These are phyloP conservation scores for Ceratocystis smalleyi DNA, from an alignment of 2,329 filamentous ascomycete species.

Conservation along the genomic window DNA sequence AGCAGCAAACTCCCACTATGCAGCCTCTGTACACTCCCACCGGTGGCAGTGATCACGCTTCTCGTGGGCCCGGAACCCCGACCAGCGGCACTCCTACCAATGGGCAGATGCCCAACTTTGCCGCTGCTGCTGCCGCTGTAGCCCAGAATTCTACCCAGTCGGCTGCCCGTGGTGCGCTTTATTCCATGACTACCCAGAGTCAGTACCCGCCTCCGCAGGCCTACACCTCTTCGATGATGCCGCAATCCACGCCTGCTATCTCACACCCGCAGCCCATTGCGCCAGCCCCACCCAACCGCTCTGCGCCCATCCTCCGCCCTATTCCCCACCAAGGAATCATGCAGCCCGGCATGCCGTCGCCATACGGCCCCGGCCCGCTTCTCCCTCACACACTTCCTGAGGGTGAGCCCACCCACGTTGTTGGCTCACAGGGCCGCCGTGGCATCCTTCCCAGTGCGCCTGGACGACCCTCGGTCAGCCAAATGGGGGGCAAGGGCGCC, in stretches of 20 bases:
- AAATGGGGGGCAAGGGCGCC: conserved; percentile 56
- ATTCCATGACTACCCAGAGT: conserved; percentile 36
- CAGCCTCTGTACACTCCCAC: conserved; percentile 15
- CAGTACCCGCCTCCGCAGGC: conserved; percentile 39
- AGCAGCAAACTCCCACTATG: conserved; percentile 16
- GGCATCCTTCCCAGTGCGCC: conserved; percentile 85
- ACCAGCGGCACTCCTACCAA: conserved; percentile 13
- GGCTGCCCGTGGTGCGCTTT: conserved; percentile 33
- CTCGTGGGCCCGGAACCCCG: conserved; percentile 15
- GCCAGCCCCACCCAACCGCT: conserved; percentile 46
- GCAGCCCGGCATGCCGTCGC: conserved; percentile 34
- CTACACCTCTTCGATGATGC: conserved; percentile 49
- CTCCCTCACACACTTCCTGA: conserved; percentile 40
- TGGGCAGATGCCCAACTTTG: conserved; percentile 17
- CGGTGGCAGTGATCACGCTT: conserved; percentile 10
- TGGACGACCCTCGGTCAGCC: conserved; percentile 56
- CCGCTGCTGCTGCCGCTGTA: conserved; percentile 11
- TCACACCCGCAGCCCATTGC: conserved; percentile 63
- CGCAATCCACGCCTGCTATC: conserved; percentile 48
- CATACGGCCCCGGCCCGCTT: conserved; percentile 39
- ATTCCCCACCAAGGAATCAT: conserved; percentile 54
- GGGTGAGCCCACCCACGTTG: conserved; percentile 67
- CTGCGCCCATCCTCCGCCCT: conserved; percentile 48
- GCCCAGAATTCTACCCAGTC: conserved; percentile 32
- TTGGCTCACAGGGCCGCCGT: conserved; percentile 82